Evolutionary conservation across 306 rosid species (phyloP).

Genomic region (Trifolium repens): DNA sequence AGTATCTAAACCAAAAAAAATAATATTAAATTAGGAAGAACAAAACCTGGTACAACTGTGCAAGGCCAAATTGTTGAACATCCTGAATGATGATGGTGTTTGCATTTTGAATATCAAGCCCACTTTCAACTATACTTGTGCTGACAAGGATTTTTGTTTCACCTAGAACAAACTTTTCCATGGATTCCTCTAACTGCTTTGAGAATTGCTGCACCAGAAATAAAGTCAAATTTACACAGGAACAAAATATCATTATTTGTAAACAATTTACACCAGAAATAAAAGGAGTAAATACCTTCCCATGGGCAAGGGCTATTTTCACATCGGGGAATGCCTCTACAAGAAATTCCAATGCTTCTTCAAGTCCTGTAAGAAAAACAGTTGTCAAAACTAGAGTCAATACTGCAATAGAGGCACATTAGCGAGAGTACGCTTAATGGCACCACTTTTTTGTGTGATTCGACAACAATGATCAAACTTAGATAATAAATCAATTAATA

Average conservation of each 20-base stretch:
- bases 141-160: constrained; percentile 81
- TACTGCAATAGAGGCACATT: constrained; percentile 31
- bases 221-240: constrained; percentile 10
- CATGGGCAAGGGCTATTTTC: constrained; percentile 94
- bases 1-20: constrained; percentile 9
- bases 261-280: not conserved
- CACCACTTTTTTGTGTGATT: not conserved
- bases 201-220: constrained; percentile 79
- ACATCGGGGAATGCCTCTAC: constrained; percentile 68
- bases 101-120: constrained; percentile 98
- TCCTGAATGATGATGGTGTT: constrained; percentile 96
- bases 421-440: constrained; percentile 27
- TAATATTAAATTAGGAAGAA: constrained; percentile 43
- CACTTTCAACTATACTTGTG: constrained; percentile 96
- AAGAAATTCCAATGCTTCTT: constrained; percentile 87
- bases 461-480: constrained; percentile 11
- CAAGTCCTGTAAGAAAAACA: constrained; percentile 71
- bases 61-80: constrained; percentile 96
- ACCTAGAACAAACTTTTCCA: constrained; percentile 87
- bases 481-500: constrained; percentile 27
- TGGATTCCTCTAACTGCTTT: constrained; percentile 88
- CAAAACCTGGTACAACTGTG: constrained; percentile 91
- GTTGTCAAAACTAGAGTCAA: constrained; percentile 39
- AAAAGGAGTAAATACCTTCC: constrained; percentile 71
- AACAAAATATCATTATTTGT: constrained; percentile 33